A percentile compares a stretch with the other conserved stretches of the same genome.
These are phyloP conservation scores for Populus euphratica DNA, from an alignment of 345 rosid genomes.

Conservation along the genomic window DNA sequence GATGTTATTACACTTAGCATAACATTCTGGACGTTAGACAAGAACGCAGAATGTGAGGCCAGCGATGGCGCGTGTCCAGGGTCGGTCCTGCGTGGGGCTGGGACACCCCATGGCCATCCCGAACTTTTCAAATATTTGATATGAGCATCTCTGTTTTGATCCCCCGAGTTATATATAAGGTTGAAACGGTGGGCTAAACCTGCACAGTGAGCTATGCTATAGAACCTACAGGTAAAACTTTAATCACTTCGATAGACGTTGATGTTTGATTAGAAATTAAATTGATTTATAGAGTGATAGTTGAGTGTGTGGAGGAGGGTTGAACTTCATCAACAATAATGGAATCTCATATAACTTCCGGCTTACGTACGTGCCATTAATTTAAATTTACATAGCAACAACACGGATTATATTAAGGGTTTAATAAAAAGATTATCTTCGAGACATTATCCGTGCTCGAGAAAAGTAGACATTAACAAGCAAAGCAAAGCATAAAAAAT, in stretches of 20 bases:
- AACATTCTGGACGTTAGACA: too few relatives aligned
- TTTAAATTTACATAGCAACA: slow-evolving; percentile 5
- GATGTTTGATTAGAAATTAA: background rate
- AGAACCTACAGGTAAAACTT: background rate
- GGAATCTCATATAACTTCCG: background rate
- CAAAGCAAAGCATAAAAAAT: slow-evolving; percentile 7
- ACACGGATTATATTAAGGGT: background rate
- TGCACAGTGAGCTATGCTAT: background rate
- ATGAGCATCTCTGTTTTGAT: too few relatives aligned
- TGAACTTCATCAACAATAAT: background rate
- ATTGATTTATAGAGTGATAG: background rate
- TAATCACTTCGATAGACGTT: background rate
- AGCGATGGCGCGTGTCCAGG: too few relatives aligned
- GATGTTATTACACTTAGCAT: too few relatives aligned
- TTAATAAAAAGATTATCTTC: slow-evolving; percentile 4
- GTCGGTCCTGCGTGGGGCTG: too few relatives aligned
- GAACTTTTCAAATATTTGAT: too few relatives aligned
- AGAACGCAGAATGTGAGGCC: too few relatives aligned
- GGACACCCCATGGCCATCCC: too few relatives aligned
- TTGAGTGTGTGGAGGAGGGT: background rate
- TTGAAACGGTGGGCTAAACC: too few relatives aligned
- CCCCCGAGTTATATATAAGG: too few relatives aligned
- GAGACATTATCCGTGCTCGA: background rate
- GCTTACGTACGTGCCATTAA: background rate
- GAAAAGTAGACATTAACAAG: slow-evolving; percentile 14